Evolutionary conservation across 1,139 yeast genomes (phyloP), one percentile per base, ranked within the genome.

Genomic region (Hyphopichia buzzinii): DNA sequence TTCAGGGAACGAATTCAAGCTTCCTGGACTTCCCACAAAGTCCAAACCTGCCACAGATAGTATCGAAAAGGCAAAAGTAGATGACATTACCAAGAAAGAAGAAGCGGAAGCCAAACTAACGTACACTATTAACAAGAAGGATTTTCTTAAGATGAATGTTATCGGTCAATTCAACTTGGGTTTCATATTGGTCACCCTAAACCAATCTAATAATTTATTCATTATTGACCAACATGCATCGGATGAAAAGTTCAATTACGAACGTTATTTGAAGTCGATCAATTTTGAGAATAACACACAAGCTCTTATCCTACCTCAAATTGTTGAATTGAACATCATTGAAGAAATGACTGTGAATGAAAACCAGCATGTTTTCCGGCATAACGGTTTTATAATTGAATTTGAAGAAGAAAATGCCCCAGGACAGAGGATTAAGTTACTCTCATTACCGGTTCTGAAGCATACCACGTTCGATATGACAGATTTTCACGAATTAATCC

Each of bases 211-310:
- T n/a, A 88, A 87, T 52, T 55, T 92, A 29, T 89, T 92, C 50
- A 90, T 92, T 30, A 74, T 92, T 33, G 99, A 92, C 56, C 99
- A 92, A 59, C 99, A 92, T 63, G 98, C 98, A 1, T 86, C 96
- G 44, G 98, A 92, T 60, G 99, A 92, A 54, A 92, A 89, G 51
- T 87, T 53, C 61, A 92, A 92, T 57, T 92, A 87, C 64, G 98
- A 94, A 55, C 68, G 67, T 36, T 62, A 88, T 14, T 79, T 77
- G 41, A 54, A 59, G 19, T 71, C 69, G 8, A 79, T 85, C 0
- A 59, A 63, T 0, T 77, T 87, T 46, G 36, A 33, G 10, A 48
- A 48, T 29, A 44, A 52, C 19, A 41, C 49, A 6, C 98, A 92
- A 57, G 79, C 80, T 1, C 64, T 92, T 35, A 86, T 92, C 7